A percentile compares a stretch with the other conserved stretches of the same genome.
phyloP scores from a whole-genome alignment of 441 rosid species.

The Populus trichocarpa region DNA sequence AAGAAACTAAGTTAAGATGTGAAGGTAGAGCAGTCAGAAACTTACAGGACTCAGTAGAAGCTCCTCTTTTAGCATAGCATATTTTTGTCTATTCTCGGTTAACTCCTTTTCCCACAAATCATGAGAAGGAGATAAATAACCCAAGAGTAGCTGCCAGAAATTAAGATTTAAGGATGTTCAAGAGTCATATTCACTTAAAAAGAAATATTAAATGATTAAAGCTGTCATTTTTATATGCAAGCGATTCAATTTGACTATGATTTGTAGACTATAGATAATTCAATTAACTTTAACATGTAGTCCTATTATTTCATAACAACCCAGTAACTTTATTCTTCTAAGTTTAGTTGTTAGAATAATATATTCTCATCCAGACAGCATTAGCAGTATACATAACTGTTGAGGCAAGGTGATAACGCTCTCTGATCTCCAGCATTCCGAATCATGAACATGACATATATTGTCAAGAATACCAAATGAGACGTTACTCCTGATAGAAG shows the following conservation, averaged over 20 bases:
- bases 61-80: slow-evolving; percentile 57
- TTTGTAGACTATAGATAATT: not conserved
- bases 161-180: slow-evolving; percentile 8
- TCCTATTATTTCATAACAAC: not conserved
- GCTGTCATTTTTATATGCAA: not conserved
- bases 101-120: slow-evolving; percentile 63
- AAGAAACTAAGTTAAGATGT: not conserved
- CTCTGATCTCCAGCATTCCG: not conserved
- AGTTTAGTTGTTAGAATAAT: not conserved
- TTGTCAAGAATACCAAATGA: not conserved
- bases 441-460: not conserved
- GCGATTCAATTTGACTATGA: not conserved
- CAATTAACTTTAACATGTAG: too few species aligned
- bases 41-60: slow-evolving; percentile 67
- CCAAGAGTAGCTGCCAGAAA: slow-evolving; percentile 53
- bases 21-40: slow-evolving; percentile 18
- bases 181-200: not conserved
- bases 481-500: not conserved
- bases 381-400: not conserved
- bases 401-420: not conserved
- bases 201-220: not conserved
- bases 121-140: slow-evolving; percentile 56
- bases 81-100: slow-evolving; percentile 47
- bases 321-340: not conserved
- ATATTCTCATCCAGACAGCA: not conserved